Conservation (phyloP, 140 eudicot species). For the Senecio squalidus region DNA sequence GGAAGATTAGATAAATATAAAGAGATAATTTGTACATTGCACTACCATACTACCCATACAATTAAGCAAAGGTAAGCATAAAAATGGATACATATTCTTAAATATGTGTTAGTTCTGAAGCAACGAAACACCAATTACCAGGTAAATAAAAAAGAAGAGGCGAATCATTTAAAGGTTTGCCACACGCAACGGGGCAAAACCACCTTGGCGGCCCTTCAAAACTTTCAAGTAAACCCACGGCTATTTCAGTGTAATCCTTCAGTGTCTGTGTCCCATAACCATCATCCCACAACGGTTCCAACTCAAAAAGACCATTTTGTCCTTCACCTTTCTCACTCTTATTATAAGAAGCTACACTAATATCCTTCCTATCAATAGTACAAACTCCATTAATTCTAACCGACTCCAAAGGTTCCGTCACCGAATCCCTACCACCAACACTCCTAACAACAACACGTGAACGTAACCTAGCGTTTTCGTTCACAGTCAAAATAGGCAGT, state of each 20-base stretch:
- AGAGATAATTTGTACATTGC: too few species aligned
- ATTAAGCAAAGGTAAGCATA: too few species aligned
- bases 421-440: background rate
- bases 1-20: too few species aligned
- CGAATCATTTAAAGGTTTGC: slow-evolving; percentile 43
- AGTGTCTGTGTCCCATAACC: slow-evolving; percentile 67
- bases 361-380: slow-evolving; percentile 4
- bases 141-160: slow-evolving; percentile 74
- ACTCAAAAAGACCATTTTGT: slow-evolving; percentile 14
- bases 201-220: slow-evolving; percentile 76
- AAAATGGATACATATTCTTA: slow-evolving; percentile 1
- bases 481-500: slow-evolving; percentile 10
- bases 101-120: background rate
- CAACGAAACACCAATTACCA: slow-evolving; percentile 37
- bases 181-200: slow-evolving; percentile 71
- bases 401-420: slow-evolving; percentile 1
- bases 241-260: slow-evolving; percentile 52
- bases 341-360: background rate
- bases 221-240: slow-evolving; percentile 26
- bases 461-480: background rate
- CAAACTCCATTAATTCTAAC: slow-evolving; percentile 2
- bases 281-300: slow-evolving; percentile 83
- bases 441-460: slow-evolving; percentile 8
- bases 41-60: too few species aligned
- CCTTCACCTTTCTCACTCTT: background rate